Conservation (phyloP, 2,329 filamentous ascomycete species). For the Bimuria novae-zelandiae region DNA sequence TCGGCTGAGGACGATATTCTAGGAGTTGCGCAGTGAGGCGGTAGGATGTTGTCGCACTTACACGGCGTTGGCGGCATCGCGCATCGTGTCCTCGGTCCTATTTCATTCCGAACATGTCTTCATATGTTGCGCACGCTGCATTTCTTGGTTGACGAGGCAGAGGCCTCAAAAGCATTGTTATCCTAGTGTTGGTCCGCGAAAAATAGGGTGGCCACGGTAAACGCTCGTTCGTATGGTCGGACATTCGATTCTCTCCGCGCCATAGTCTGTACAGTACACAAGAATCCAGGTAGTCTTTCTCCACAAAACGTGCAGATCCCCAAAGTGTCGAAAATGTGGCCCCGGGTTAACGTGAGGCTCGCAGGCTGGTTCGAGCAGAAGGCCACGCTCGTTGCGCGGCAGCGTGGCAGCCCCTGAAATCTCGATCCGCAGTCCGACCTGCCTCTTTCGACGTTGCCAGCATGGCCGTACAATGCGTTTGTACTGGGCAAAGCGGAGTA, state of each 20-base stretch:
- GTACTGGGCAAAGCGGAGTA: not conserved
- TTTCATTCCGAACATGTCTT: not conserved
- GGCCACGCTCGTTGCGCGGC: not conserved
- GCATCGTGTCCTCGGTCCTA: not conserved
- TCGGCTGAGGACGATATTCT: conserved; percentile 16
- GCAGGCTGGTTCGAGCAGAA: not conserved
- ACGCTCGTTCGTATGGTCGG: not conserved
- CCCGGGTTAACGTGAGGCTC: too few species aligned
- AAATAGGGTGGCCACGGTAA: not conserved
- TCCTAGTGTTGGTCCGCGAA: not conserved
- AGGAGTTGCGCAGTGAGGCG: conserved; percentile 12
- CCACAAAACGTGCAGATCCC: too few species aligned
- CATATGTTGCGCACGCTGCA: not conserved
- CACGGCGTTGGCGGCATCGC: not conserved
- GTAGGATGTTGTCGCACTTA: not conserved
- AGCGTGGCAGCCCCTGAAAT: not conserved
- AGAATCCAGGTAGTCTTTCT: not conserved
- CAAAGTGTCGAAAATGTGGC: too few species aligned
- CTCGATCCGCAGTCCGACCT: not conserved
- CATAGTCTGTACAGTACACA: conserved; percentile 1
- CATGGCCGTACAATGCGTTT: not conserved
- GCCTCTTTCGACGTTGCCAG: conserved; percentile 1
- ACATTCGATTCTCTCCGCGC: not conserved
- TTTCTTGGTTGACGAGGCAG: not conserved
- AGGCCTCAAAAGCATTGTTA: not conserved